Conservation (phyloP, 495 filamentous ascomycete genomes). For the Letharia columbiana region DNA sequence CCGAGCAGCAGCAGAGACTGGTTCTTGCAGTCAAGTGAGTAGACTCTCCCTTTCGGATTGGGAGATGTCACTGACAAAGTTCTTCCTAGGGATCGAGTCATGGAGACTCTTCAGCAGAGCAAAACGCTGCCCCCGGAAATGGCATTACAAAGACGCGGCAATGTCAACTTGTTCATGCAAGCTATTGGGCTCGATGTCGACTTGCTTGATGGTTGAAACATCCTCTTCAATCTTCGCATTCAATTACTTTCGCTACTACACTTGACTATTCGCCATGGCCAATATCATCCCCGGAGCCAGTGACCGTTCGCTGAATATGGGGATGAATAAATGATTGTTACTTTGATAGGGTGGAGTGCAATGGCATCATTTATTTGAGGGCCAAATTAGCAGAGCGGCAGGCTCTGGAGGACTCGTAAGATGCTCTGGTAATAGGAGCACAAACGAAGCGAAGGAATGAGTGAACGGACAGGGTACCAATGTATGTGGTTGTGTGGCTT, state of each 20-base stretch:
- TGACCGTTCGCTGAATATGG: neutral
- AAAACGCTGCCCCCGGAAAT: slow-evolving; percentile 84
- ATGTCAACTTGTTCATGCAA: slow-evolving; percentile 97
- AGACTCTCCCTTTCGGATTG: neutral
- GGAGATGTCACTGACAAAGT: slow-evolving; percentile 22
- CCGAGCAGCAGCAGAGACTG: slow-evolving; percentile 85
- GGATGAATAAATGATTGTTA: neutral
- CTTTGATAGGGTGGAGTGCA: neutral
- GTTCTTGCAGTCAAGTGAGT: slow-evolving; percentile 87
- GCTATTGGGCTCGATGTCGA: slow-evolving; percentile 97
- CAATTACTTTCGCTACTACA: neutral
- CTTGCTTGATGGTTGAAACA: slow-evolving; percentile 59
- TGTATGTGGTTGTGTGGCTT: neutral
- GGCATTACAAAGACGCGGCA: slow-evolving; percentile 67
- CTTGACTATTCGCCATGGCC: neutral
- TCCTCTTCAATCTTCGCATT: too few species aligned
- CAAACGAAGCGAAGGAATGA: neutral
- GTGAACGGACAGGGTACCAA: neutral
- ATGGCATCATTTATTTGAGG: neutral
- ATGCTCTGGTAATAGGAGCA: slow-evolving; percentile 12
- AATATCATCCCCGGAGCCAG: neutral
- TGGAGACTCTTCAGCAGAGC: slow-evolving; percentile 83
- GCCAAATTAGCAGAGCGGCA: neutral
- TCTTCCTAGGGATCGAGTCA: slow-evolving; percentile 67
- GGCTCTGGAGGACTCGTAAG: neutral